Percentiles rank a stretch among this genome's conserved stretches.
Evolutionary conservation across 352 stramenopile species (phyloP).

Genomic region (Phytopythium cucurbitacearum): DNA sequence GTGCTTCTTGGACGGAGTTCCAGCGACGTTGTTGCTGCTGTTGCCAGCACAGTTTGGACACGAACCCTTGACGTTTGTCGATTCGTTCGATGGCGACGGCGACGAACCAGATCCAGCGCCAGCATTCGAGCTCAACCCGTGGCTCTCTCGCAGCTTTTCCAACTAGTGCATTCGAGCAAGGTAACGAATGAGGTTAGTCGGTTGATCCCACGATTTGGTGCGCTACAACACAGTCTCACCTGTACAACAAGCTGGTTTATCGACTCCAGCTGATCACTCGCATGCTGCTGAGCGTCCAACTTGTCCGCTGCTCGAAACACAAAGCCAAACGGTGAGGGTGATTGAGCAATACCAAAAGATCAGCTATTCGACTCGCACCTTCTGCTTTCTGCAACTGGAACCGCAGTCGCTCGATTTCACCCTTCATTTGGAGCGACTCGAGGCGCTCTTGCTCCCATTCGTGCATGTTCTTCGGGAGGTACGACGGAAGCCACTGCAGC

Average conservation of each 20-base stretch:
- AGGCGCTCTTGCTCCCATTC: slow-evolving; percentile 79
- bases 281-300: slow-evolving; percentile 66
- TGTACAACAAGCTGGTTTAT: slow-evolving; percentile 80
- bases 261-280: slow-evolving; percentile 72
- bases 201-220: not conserved
- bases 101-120: not conserved
- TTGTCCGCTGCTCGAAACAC: slow-evolving; percentile 47
- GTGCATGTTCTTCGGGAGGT: slow-evolving; percentile 62
- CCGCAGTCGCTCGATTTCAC: slow-evolving; percentile 66
- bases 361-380: slow-evolving; percentile 24
- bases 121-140: not conserved
- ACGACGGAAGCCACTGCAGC: slow-evolving; percentile 72
- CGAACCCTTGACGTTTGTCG: not conserved
- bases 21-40: slow-evolving; percentile 8
- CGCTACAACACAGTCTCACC: slow-evolving; percentile 15
- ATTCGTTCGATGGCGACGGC: not conserved
- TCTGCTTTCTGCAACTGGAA: slow-evolving; percentile 72
- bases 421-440: slow-evolving; percentile 71
- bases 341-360: not conserved
- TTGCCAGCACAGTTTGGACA: slow-evolving; percentile 35
- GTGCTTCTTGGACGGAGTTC: slow-evolving; percentile 7
- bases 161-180: slow-evolving; percentile 19
- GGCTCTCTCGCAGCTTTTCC: slow-evolving; percentile 58
- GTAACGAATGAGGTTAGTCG: not conserved
- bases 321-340: not conserved